These are phyloP conservation scores for cucumber (Cucumis sativus) DNA, from an alignment of 306 rosid species.

Conservation along the genomic window Cucumber_9930_V3 NC_026659.2:29553001-29553500, in stretches of 20 bases:
- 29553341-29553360: constrained; percentile 18
- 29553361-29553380: constrained; percentile 42
- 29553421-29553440: constrained; percentile 56
- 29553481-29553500: background rate
- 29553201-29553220: constrained; percentile 33
- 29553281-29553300: constrained; percentile 47
- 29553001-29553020: too few species aligned
- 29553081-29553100: background rate
- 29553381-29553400: constrained; percentile 55
- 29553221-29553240: constrained; percentile 58
- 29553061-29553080: background rate
- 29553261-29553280: constrained; percentile 63
- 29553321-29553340: constrained; percentile 62
- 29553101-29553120: background rate
- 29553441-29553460: constrained; percentile 59
- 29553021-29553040: too few species aligned
- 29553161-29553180: constrained; percentile 75
- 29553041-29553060: background rate
- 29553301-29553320: constrained; percentile 44
- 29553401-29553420: constrained; percentile 42
- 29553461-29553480: constrained; percentile 20
- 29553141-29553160: constrained; percentile 49
- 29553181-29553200: constrained; percentile 48
- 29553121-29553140: constrained; percentile 16
- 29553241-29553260: constrained; percentile 62